Percentiles rank a stretch among this genome's conserved stretches.
Evolutionary conservation across 2,329 filamentous ascomycete species (phyloP).

Genomic region (Alternaria ethzedia): DNA sequence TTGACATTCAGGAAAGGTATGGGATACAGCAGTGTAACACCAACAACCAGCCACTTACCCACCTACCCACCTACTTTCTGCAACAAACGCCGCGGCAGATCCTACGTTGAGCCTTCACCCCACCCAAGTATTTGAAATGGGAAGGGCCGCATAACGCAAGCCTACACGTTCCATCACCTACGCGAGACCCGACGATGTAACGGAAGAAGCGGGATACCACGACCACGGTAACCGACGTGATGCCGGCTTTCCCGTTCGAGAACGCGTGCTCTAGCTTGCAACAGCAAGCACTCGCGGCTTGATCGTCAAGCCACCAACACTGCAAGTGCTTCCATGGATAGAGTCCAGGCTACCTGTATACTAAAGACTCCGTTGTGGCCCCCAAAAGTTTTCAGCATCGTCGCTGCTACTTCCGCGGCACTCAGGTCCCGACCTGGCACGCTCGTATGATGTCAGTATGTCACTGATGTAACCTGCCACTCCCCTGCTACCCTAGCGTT

Average conservation of each 20-base stretch:
- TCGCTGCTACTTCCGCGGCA: neutral
- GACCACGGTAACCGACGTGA: neutral
- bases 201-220: neutral
- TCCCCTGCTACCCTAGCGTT: neutral
- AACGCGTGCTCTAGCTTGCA: neutral
- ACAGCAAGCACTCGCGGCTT: accelerated
- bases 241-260: neutral
- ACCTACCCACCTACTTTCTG: neutral
- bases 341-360: no score
- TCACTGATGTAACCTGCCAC: neutral
- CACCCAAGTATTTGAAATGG: neutral
- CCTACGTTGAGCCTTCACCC: neutral
- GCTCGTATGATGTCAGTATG: neutral
- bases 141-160: neutral
- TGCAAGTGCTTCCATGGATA: no score
- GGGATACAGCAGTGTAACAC: no score
- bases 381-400: neutral
- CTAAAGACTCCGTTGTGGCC: neutral
- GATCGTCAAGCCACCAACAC: neutral
- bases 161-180: neutral
- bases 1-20: no score
- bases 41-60: neutral
- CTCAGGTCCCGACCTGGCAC: neutral
- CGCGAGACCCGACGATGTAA: neutral
- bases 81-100: neutral